Base-by-base conservation (phyloP, 345 rosid genomes). In the Bruguiera sexangula region DNA sequence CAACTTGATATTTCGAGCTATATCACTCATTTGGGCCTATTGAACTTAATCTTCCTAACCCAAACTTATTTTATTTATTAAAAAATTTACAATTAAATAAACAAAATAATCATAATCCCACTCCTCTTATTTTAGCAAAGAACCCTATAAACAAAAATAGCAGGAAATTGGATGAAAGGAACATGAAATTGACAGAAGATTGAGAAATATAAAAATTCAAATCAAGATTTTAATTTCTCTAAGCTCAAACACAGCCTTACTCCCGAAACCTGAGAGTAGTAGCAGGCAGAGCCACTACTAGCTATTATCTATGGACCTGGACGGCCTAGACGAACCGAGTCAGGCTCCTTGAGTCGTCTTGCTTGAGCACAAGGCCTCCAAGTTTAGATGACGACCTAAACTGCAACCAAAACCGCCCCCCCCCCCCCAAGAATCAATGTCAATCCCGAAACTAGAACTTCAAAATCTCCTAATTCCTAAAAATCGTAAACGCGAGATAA, bases 361-460 rank as follows among this genome's bases (percentile, higher is more conserved):
- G 78, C 88, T 86, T 68, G 84, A 84, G 56, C 90, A 96, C 16
- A 75, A 78, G 62, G 48, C 68, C 51, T 53, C 80, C 76, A 56
- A 85, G 67, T 0, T 76, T 29, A 76, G 79, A 31, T 78, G 81
- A 26, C 71, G 79, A 29, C 80, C 84, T 0, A 84, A 81, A 71
- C 46, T 55, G 32, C 57, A 69, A 56, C 51, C 61, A 30, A 65
- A 26, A 16, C 46, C 80, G 1, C 6, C 32, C 32, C 0, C 32
- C 32, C 32, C 0, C 32, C 9, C 6, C 8, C 29, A 34, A 29
- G 73, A 79, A 65, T 74, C 70, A 1, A 50, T 62, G 4, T 63
- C 51, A 26, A 48, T 21, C 21, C 46, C 61, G 6, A 48, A 66
- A 59, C 30, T 27, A 50, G 68, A 56, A 50, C 72, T 56, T 59